Evolutionary conservation across 2,329 filamentous ascomycete species (phyloP).

Genomic region (Parastagonospora avenae): DNA sequence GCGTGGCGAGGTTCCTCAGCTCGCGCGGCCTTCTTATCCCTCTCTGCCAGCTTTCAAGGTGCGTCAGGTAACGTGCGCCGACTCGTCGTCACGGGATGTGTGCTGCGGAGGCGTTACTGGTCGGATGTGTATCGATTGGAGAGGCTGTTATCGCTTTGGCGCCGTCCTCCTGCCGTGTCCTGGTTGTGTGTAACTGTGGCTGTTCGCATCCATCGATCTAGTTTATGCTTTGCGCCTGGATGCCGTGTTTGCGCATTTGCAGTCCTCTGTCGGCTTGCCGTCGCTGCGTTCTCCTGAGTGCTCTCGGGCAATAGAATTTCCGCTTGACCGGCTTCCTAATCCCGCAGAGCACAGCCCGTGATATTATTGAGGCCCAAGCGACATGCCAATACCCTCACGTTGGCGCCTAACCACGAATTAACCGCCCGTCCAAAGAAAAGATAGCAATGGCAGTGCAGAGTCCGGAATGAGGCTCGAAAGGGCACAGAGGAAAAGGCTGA

Average conservation of each 20-base stretch:
- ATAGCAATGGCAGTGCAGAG: slow-evolving; percentile 10
- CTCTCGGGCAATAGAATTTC: neutral
- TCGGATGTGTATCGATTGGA: slow-evolving; percentile 20
- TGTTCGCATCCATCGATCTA: slow-evolving; percentile 34
- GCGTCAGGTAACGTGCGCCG: slow-evolving; percentile 1
- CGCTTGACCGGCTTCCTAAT: slow-evolving; percentile 7
- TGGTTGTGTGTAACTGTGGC: slow-evolving; percentile 35
- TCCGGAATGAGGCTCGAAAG: slow-evolving; percentile 22
- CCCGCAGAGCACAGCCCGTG: slow-evolving; percentile 9
- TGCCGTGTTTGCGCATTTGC: slow-evolving; percentile 14
- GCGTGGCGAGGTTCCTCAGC: slow-evolving; percentile 20
- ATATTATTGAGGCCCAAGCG: slow-evolving; percentile 38
- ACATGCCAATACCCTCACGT: slow-evolving; percentile 17
- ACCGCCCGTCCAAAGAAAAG: slow-evolving; percentile 2
- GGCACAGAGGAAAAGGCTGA: slow-evolving; percentile 22
- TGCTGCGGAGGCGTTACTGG: slow-evolving; percentile 16
- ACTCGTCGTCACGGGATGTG: slow-evolving; percentile 6
- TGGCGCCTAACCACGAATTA: slow-evolving; percentile 29
- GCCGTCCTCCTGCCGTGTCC: slow-evolving; percentile 42
- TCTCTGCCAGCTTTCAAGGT: slow-evolving; percentile 4
- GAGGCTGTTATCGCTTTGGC: slow-evolving; percentile 36
- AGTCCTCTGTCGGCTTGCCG: slow-evolving; percentile 1
- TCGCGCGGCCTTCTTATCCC: slow-evolving; percentile 21
- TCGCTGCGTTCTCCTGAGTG: neutral
- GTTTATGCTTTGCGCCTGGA: slow-evolving; percentile 14